These are phyloP conservation scores for Actinomortierella wolfii DNA, from an alignment of 371 early-diverging fungal genomes.

Conservation along the genomic window DNA sequence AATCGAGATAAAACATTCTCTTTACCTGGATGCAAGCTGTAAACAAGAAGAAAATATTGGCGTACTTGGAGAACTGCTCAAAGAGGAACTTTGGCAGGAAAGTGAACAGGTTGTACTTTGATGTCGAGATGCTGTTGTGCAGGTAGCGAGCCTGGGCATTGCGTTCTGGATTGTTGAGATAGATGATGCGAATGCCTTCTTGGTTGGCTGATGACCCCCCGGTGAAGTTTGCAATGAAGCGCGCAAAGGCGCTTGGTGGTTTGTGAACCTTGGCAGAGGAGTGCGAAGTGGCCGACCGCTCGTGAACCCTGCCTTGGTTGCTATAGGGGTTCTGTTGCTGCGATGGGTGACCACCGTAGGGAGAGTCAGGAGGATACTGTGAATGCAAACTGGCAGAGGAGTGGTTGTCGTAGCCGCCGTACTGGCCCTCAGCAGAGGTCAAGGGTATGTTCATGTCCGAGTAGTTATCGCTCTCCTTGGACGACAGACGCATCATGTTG, in stretches of 20 bases:
- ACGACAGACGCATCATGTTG: background rate
- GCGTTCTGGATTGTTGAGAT: slow-evolving; percentile 80
- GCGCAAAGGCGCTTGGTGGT: slow-evolving; percentile 13
- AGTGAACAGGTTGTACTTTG: slow-evolving; percentile 88
- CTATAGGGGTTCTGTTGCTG: slow-evolving; percentile 5
- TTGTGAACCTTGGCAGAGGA: slow-evolving; percentile 21
- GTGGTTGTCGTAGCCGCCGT: slow-evolving; percentile 8
- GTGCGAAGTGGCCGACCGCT: slow-evolving; percentile 3
- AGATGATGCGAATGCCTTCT: slow-evolving; percentile 66
- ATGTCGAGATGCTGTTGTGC: slow-evolving; percentile 85
- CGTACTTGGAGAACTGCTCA: slow-evolving; percentile 94
- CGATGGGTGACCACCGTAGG: no score
- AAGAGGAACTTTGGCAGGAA: slow-evolving; percentile 93
- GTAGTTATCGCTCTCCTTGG: slow-evolving; percentile 39
- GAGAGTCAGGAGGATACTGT: slow-evolving; percentile 26
- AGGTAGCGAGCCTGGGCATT: slow-evolving; percentile 80
- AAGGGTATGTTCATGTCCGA: slow-evolving; percentile 48
- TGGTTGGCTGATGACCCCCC: slow-evolving; percentile 26
- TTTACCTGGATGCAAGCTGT: slow-evolving; percentile 84
- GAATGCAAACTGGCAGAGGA: no score
- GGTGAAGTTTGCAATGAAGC: slow-evolving; percentile 27
- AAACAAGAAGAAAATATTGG: slow-evolving; percentile 95
- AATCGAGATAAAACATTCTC: background rate
- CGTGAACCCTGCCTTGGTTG: background rate
- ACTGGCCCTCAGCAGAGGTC: slow-evolving; percentile 35